Evolutionary conservation across 148 eudicot species (phyloP).

Genomic region (Camellia japonica): DNA sequence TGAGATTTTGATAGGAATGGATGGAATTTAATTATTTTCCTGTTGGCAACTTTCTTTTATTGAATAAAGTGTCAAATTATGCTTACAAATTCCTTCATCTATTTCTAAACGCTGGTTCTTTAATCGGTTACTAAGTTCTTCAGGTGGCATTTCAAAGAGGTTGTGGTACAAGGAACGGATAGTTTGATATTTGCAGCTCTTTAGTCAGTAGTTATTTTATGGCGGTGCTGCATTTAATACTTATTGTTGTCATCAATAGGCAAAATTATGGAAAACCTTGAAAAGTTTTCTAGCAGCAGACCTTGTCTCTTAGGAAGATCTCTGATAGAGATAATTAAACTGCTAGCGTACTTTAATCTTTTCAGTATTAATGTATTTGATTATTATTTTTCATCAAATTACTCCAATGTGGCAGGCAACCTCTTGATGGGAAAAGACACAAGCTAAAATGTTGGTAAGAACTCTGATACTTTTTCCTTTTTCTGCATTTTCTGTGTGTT

Average conservation of each 20-base stretch:
- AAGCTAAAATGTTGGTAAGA: conserved; percentile 74
- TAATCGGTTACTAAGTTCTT: not conserved
- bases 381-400: not conserved
- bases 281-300: not conserved
- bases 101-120: not conserved
- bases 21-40: no score
- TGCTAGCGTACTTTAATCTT: not conserved
- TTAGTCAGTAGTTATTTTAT: not conserved
- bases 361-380: not conserved
- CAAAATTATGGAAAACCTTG: not conserved
- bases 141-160: not conserved
- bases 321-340: not conserved
- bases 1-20: not conserved
- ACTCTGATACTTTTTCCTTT: not conserved
- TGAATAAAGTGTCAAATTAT: not conserved
- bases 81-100: not conserved
- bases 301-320: not conserved
- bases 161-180: not conserved
- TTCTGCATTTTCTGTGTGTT: not conserved
- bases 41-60: not conserved
- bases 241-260: not conserved
- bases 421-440: conserved; percentile 90
- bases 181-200: not conserved
- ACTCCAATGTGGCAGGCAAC: conserved; percentile 54
- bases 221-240: not conserved